These are phyloP conservation scores for Rauvolfia tetraphylla DNA, from an alignment of 257 asterid species.

Conservation along the genomic window DNA sequence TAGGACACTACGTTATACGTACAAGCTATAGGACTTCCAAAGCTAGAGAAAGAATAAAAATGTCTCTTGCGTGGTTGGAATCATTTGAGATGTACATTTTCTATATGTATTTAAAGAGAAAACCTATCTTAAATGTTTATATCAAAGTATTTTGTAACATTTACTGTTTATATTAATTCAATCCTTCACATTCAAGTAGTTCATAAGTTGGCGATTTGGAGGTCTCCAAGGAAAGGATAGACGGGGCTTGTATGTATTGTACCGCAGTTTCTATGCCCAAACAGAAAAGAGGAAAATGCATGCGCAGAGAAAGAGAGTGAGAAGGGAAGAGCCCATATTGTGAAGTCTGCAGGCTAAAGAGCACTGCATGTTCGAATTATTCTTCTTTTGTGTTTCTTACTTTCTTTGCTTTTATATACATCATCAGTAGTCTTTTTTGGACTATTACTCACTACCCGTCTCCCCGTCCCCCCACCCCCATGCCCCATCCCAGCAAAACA, in stretches of 20 bases:
- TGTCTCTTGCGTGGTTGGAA: no score
- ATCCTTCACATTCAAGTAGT: no score
- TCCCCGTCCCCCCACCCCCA: neutral
- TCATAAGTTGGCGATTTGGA: no score
- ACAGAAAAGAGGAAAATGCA: slow-evolving; percentile 8
- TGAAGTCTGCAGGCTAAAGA: slow-evolving; percentile 42
- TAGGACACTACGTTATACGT: slow-evolving; percentile 40
- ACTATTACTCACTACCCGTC: neutral
- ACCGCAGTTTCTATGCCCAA: neutral
- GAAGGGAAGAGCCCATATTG: slow-evolving; percentile 19
- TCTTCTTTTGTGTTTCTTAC: slow-evolving; percentile 43
- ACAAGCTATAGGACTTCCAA: neutral
- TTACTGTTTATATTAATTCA: no score
- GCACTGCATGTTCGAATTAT: slow-evolving; percentile 64
- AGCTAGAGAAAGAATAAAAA: no score
- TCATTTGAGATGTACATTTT: no score
- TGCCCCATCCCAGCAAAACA: neutral
- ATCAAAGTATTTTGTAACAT: no score
- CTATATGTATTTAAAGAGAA: no score
- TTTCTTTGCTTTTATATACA: slow-evolving; percentile 23
- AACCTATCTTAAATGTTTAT: no score
- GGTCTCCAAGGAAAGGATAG: neutral
- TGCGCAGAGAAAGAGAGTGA: slow-evolving; percentile 8
- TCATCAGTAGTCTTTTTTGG: slow-evolving; percentile 15
- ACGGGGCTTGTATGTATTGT: neutral